These are phyloP conservation scores for Scleroderma bovista DNA, from an alignment of 768 basidiomycete species.

Conservation along the genomic window DNA sequence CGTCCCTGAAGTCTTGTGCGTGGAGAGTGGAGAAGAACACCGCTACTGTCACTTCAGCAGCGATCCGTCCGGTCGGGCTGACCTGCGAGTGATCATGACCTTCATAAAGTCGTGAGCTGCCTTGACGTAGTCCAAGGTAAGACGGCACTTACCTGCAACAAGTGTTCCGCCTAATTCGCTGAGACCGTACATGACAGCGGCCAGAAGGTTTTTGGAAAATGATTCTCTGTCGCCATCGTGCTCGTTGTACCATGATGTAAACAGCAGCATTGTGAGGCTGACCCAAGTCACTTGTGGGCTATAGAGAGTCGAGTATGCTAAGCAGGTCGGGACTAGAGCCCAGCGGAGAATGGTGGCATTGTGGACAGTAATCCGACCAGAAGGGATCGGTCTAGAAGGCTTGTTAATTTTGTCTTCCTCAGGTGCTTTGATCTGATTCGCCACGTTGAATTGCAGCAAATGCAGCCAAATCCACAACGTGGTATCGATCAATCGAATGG, in stretches of 20 bases:
- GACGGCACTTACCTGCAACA: constrained; percentile 25
- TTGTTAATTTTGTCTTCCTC: constrained; percentile 42
- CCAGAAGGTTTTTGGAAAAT: constrained; percentile 24
- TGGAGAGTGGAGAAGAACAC: constrained; percentile 29
- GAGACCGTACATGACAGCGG: constrained; percentile 28
- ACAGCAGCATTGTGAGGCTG: constrained; percentile 23
- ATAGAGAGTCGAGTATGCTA: constrained; percentile 30
- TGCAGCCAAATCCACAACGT: constrained; percentile 45
- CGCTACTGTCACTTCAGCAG: constrained; percentile 22
- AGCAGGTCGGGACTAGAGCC: constrained; percentile 30
- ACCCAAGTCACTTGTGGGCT: constrained; percentile 28
- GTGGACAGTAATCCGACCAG: constrained; percentile 35
- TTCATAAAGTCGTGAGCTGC: background rate
- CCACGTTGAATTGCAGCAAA: constrained; percentile 38
- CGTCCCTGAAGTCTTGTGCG: constrained; percentile 32
- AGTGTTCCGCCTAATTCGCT: constrained; percentile 31
- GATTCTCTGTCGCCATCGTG: constrained; percentile 22
- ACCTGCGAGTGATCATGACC: constrained; percentile 12
- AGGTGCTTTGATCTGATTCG: constrained; percentile 37
- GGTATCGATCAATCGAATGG: constrained; percentile 19
- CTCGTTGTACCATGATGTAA: constrained; percentile 38
- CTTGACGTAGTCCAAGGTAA: background rate
- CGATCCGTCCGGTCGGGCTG: constrained; percentile 9
- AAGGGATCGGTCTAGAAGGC: constrained; percentile 40
- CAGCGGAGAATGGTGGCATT: constrained; percentile 35